Evolutionary conservation across 2,329 filamentous ascomycete species (phyloP), one percentile per base, ranked within the genome.

Genomic region (Bertia moriformis): DNA sequence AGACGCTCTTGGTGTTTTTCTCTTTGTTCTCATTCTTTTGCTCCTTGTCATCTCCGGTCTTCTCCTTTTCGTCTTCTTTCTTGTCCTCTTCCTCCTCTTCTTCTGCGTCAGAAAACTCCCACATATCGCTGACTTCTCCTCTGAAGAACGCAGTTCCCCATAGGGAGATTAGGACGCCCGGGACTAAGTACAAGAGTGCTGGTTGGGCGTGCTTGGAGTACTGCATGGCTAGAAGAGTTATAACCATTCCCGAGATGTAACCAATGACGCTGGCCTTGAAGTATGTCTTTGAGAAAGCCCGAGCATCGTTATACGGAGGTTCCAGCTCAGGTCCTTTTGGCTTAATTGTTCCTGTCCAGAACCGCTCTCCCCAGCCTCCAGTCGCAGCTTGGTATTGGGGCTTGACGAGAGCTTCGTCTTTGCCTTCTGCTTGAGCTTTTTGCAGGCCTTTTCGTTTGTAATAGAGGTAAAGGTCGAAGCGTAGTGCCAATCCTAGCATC

Each of bases 171-270:
- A 81, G 51, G 0, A 81, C 75, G 2, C 73, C 71, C 2, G 76
- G 76, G 1, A 81, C 77, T 14, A 82, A 63, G 48, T 81, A 81
- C 4, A 82, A 58, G 15, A 82, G 59, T 4, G 76, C 76, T 2
- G 76, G 76, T 44, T 82, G 76, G 2, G 72, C 69, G 46, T 79
- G 73, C 18, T 73, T 60, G 44, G 64, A 74, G 15, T 74, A 56
- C 43, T 74, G 70, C 75, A 81, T 79, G 17, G 72, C 69, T 2
- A 64, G 55, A 13, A 81, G 55, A 1, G 75, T 80, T 5, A 63
- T 57, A 15, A 77, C 45, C 66, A 81, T 71, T 4, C 75, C 76
- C n/a, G 65, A 19, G 1, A 74, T 48, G 49, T 82, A 82, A 1
- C 76, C 76, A 18, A 66, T 46, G 30, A 80, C 44, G 19, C 69